Base-by-base conservation (phyloP, 331 rosid species). In the Cydonia oblonga region DNA sequence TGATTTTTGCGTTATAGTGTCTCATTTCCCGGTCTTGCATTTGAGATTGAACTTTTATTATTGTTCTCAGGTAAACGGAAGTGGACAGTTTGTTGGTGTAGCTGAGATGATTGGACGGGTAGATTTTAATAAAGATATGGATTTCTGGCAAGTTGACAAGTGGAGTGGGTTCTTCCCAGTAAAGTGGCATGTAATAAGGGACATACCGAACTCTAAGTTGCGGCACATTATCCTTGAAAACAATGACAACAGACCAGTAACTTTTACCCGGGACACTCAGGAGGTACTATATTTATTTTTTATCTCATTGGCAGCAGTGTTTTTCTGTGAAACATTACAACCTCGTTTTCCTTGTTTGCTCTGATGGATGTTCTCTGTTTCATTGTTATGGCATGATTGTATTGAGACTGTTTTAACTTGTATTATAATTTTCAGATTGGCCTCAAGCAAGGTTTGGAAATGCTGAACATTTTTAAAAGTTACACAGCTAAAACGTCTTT, bases 111-210 rank as follows among this genome's bases (percentile, higher is more conserved):
- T 68, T 68, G 98, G 91, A 38, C 88, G 52, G 4, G 96, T 92
- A 29, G 96, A 92, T 84, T 90, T 85, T 60, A 51, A 85, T 14
- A 88, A 90, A 82, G 90, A 88, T 78, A 85, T 92, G 98, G 83
- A 74, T 33, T 92, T 92, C 78, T 90, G 96, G 98, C 87, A 84
- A 87, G 84, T 81, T 26, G 90, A 86, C 69, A 85, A 85, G 75
- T 92, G 88, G 88, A 88, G 77, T 71, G 98, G 98, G 1, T 88
- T 88, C 85, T 90, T 92, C 79, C 96, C 92, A 19, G 83, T 92
- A 26, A 85, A 78, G 75, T 92, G 98, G 98, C 91, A 85, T 67
- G 73, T 92, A 25, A 54, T 90, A 57, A 92, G 88, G 81, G 98
- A 92, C 77, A 84, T 92, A 66, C 96, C 98, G 1, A 90, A 84